Base-by-base conservation (phyloP, 495 filamentous ascomycete genomes). In the Xylaria bambusicola region DNA sequence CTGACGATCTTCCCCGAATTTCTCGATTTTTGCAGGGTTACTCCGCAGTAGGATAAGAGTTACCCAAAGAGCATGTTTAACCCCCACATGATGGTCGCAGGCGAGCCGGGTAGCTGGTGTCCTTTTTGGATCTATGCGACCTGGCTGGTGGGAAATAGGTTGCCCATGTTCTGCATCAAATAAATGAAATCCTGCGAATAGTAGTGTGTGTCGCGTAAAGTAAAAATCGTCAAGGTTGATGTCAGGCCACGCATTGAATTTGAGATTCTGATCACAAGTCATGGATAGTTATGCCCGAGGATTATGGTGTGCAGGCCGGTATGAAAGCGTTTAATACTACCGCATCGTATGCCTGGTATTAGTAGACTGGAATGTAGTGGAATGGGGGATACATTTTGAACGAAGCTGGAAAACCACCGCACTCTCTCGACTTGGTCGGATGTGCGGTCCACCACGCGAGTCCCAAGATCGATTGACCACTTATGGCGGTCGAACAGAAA, bases 71-170 rank as follows among this genome's bases (percentile, higher is more conserved):
- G 18, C 6, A 26, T 24, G 29, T n/a, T n/a, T 27, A 6, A 17
- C n/a, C 45, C 54, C 44, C 45, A 41, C 55, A 50, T 27, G 29
- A 26, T 26, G 17, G 29, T 0, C 36, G 13, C 38, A 31, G 26
- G 4, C 1, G 15, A 42, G 27, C 53, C 53, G 29, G 52, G 53
- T 47, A 47, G 53, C 53, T 56, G 53, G 53, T 47, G 51, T 44
- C 15, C 20, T 44, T 29, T 42, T 54, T n/a, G n/a, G n/a, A 54
- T 54, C 20, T 44, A 54, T 44, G 38, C 52, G 24, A 47, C 42
- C 53, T 56, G 41, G 53, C 53, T 56, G 53, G 53, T 48, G 56
- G 56, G 49, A 52, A 52, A 56, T 36, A 24, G 24, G 29, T 26
- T 29, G 18, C 45, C 40, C 38, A 44, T 29, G 56, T 18, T 35